Evolutionary conservation across 495 filamentous ascomycete genomes (phyloP).

Genomic region (Neurospora tetraspora): DNA sequence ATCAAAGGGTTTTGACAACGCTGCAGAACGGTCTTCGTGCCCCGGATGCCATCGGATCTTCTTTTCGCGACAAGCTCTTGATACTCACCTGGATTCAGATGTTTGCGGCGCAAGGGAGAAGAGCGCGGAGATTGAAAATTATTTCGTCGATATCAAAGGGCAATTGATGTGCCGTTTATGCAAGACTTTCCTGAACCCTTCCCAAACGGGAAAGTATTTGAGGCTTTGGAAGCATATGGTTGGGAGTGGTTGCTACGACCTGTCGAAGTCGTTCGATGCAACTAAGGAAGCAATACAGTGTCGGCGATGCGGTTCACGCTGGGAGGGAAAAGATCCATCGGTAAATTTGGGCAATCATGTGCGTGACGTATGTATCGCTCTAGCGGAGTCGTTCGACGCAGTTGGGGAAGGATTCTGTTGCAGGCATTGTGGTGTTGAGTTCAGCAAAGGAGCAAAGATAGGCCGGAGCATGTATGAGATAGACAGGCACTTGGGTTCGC

Average conservation of each 20-base stretch:
- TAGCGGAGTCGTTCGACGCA: not conserved
- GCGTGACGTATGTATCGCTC: not conserved
- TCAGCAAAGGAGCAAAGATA: not conserved
- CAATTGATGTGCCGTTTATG: too few species aligned
- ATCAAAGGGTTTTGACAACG: not conserved
- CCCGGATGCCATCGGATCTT: not conserved
- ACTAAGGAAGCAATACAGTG: not conserved
- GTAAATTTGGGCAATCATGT: too few species aligned
- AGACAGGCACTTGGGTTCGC: not conserved
- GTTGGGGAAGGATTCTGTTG: not conserved
- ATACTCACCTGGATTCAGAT: not conserved
- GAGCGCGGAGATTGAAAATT: not conserved
- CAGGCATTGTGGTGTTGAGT: not conserved
- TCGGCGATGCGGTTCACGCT: not conserved
- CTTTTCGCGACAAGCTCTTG: not conserved
- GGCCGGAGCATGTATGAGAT: too few species aligned
- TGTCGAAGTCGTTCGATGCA: not conserved
- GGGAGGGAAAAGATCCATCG: too few species aligned
- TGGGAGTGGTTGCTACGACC: too few species aligned
- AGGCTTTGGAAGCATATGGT: too few species aligned
- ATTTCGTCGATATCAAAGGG: not conserved
- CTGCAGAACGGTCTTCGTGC: not conserved
- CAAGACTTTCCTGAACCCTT: too few species aligned
- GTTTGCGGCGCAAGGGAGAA: not conserved
- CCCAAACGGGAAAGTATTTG: too few species aligned